phyloP scores from a whole-genome alignment of 352 stramenopile species.

The Phytophthora rubi region DNA sequence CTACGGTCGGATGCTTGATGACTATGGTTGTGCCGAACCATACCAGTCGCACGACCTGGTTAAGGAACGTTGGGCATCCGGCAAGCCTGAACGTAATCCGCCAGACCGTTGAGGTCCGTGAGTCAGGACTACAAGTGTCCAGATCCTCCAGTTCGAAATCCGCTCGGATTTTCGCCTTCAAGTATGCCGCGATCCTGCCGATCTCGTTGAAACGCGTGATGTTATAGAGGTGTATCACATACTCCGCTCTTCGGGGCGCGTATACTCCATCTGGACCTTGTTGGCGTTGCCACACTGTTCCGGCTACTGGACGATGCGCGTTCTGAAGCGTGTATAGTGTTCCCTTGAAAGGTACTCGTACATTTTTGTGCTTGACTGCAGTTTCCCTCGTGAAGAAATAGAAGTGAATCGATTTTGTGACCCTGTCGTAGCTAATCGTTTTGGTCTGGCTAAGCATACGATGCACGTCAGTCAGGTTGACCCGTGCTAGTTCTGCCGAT shows the following conservation, averaged over 20 bases:
- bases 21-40: background rate
- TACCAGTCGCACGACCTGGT: background rate
- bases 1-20: background rate
- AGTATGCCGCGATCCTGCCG: background rate
- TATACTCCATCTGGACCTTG: background rate
- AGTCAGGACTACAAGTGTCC: conserved; percentile 6
- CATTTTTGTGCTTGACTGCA: background rate
- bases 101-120: conserved; percentile 3
- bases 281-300: background rate
- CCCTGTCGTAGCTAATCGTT: background rate
- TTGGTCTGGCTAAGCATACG: background rate
- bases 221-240: background rate
- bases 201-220: background rate
- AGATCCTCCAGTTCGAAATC: background rate
- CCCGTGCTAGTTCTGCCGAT: background rate
- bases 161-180: background rate
- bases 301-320: background rate
- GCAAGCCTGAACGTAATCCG: background rate
- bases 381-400: background rate
- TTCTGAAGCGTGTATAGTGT: background rate
- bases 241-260: background rate
- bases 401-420: background rate
- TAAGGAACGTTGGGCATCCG: conserved; percentile 4
- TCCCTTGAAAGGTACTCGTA: background rate
- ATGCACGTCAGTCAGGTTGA: conserved; percentile 1